Conservation (phyloP, 768 basidiomycete species). For the Suillus paluster region DNA sequence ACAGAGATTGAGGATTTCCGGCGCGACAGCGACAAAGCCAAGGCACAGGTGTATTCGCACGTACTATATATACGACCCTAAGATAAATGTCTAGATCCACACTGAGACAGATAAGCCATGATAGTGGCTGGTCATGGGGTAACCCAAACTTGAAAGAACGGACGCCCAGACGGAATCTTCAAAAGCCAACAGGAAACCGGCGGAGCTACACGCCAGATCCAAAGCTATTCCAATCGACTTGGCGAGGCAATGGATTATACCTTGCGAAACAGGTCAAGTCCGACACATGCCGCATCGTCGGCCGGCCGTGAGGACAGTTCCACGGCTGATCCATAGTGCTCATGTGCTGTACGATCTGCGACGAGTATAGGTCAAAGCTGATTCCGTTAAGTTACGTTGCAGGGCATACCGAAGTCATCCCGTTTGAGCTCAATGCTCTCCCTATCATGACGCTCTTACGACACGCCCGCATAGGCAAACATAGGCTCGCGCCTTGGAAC, state of each 20-base stretch:
- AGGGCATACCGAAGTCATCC: constrained; percentile 70
- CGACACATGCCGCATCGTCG: constrained; percentile 78
- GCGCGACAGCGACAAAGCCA: not conserved
- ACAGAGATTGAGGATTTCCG: not conserved
- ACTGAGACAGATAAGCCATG: not conserved
- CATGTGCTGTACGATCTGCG: constrained; percentile 79
- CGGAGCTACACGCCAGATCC: not conserved
- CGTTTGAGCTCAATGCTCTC: constrained; percentile 71
- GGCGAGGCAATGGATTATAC: constrained; percentile 15
- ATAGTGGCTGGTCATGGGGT: not conserved
- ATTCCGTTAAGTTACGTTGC: not conserved
- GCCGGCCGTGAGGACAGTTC: constrained; percentile 88
- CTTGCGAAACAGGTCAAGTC: constrained; percentile 47
- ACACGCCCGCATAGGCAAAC: constrained; percentile 97
- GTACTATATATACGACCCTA: constrained; percentile 2
- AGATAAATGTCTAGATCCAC: constrained; percentile 2
- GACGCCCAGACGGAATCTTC: not conserved
- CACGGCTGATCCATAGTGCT: constrained; percentile 85
- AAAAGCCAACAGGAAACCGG: not conserved
- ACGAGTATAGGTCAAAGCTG: not conserved
- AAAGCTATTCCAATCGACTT: constrained; percentile 43
- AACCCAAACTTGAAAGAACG: not conserved
- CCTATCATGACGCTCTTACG: constrained; percentile 97
- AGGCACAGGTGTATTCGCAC: not conserved
- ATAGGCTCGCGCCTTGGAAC: constrained; percentile 91